phyloP scores from a whole-genome alignment of 345 rosid species.

The Microcos paniculata region DNA sequence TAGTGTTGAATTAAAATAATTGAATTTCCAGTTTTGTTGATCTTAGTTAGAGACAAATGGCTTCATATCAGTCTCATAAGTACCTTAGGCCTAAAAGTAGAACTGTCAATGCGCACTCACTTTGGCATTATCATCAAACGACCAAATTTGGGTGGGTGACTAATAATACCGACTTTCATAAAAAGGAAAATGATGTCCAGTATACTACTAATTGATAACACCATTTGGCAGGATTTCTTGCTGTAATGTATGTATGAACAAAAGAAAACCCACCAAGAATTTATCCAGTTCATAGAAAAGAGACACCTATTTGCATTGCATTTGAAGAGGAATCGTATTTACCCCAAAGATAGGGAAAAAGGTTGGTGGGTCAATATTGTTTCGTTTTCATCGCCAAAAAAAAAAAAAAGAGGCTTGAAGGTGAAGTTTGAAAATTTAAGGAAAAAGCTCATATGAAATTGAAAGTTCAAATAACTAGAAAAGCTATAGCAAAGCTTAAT shows the following conservation, averaged over 20 bases:
- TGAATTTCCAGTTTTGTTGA: background rate
- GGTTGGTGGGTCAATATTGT: background rate
- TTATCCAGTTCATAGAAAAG: background rate
- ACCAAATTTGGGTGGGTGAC: background rate
- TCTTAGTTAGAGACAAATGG: background rate
- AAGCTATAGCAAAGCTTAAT: no score
- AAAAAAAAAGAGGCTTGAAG: no score
- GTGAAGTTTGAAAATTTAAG: background rate
- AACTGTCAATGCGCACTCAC: background rate
- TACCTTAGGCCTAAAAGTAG: background rate
- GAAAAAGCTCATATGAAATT: background rate
- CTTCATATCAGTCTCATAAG: background rate
- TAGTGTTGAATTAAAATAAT: background rate
- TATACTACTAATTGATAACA: background rate
- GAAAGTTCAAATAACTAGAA: background rate
- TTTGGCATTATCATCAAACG: background rate
- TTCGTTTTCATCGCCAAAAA: background rate
- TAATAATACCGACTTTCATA: background rate
- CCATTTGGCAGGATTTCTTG: background rate
- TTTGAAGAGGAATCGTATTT: background rate
- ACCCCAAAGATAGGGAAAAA: background rate
- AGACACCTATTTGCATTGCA: background rate
- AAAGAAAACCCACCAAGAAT: background rate
- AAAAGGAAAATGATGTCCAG: background rate
- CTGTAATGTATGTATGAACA: background rate